Base-by-base conservation (phyloP, 2,329 filamentous ascomycete species). In the Tolypocladium paradoxum region DNA sequence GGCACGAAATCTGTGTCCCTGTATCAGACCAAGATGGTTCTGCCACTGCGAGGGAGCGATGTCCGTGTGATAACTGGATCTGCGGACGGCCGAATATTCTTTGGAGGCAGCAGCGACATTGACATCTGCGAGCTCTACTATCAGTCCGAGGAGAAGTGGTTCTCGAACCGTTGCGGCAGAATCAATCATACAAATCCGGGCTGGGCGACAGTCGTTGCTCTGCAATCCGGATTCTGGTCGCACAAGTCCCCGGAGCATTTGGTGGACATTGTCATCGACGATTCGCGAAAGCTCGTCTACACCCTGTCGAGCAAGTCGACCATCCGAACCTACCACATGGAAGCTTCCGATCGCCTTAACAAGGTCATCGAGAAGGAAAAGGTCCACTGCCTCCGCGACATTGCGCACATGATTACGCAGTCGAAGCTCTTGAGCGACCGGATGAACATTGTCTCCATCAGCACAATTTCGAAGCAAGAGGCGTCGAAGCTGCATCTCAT, bases 61-160 rank as follows among this genome's bases (percentile, higher is more conserved):
- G 85, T 96, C 38, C 83, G 82, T 53, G 78, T 86, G 47, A 90
- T 99, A 60, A 84, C 84, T 24, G 89, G 87, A 18, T 93, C 91
- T 3, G 83, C 85, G 22, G 87, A 83, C 24, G 95, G 95, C 9
- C 87, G 93, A 56, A 93, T 99, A 58, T 99, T 99, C 75, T 96
- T 96, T 64, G 85, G 87, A 43, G 89, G 90, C 37, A 80, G 79
- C 50, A 79, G 77, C 50, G 88, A 92, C 59, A 90, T 90, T 58
- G 91, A 97, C 62, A 83, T 99, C 48, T 89, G 93, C 67, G 93
- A 99, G 70, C 80, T 99, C 52, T 91, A 87, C 60, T 99, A 99
- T 67, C 92, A 97, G 70, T 90, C 96, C 64, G 90, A 97, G 68
- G 93, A 99, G 70, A 87, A 88, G 61, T 99, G 93, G 93, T 99